Conservation (phyloP, 139 green algal genomes). For the Zygnema cylindricum region DNA sequence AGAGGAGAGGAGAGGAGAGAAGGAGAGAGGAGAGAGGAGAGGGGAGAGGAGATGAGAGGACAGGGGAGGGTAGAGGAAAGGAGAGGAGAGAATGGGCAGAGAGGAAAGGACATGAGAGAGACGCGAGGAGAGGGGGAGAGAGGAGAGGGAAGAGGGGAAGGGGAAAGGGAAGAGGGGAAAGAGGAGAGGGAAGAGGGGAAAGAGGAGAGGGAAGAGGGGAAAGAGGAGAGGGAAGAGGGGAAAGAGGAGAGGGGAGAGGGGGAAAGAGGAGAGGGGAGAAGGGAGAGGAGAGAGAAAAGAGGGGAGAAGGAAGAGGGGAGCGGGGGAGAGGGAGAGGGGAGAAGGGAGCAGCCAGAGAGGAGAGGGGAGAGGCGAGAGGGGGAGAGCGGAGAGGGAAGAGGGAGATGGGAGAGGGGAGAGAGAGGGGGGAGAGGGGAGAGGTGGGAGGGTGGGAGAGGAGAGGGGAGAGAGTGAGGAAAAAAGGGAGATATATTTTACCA, state of each 20-base stretch:
- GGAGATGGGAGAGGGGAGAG: too few relatives aligned
- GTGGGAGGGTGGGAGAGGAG: not conserved
- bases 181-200: not conserved
- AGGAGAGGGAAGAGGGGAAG: not conserved
- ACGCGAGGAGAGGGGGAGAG: not conserved
- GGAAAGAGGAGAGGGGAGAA: too few relatives aligned
- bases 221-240: not conserved
- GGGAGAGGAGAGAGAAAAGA: too few relatives aligned
- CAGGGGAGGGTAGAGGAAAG: too few relatives aligned
- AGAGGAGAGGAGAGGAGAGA: too few relatives aligned
- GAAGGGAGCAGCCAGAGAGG: too few relatives aligned
- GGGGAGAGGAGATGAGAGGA: too few relatives aligned
- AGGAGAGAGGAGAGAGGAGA: too few relatives aligned
- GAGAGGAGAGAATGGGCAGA: not conserved
- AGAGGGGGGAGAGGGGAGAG: too few relatives aligned
- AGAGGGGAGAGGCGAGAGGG: not conserved
- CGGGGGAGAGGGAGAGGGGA: too few relatives aligned
- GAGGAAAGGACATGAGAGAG: not conserved
- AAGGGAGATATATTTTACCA: constrained; percentile 10
- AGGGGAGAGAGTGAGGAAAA: not conserved
- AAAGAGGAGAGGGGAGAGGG: not conserved
- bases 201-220: not conserved
- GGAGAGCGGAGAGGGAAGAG: constrained; percentile 48
- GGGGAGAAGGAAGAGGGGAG: not conserved
- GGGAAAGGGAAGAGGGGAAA: not conserved